These are phyloP conservation scores for Eleusine indica DNA, from an alignment of 176 grass and related monocot genomes.

Conservation along the genomic window DNA sequence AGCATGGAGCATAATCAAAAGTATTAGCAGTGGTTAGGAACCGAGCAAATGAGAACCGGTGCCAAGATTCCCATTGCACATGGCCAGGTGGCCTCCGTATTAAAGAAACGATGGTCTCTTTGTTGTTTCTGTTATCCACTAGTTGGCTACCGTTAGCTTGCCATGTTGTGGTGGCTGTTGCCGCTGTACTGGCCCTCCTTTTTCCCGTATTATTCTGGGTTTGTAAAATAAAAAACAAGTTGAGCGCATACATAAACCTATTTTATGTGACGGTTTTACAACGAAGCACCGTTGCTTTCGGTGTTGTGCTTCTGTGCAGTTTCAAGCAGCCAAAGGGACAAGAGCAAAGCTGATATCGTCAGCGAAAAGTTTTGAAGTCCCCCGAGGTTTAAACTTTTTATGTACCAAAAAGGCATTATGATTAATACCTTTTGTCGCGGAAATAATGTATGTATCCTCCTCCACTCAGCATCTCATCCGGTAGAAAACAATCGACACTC, in stretches of 20 bases:
- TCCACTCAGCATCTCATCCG: neutral
- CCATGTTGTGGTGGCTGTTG: conserved; percentile 31
- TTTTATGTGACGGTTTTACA: conserved; percentile 2
- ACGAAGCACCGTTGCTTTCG: conserved; percentile 22
- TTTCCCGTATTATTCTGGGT: neutral
- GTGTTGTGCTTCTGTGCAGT: neutral
- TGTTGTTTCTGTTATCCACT: conserved; percentile 37
- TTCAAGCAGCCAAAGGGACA: neutral
- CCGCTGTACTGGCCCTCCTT: conserved; percentile 19
- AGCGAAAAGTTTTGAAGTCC: neutral
- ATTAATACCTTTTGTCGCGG: neutral
- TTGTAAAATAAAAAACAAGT: neutral
- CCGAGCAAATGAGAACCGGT: conserved; percentile 37
- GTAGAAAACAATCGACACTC: neutral
- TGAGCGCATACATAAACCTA: neutral
- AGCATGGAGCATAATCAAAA: conserved; percentile 40
- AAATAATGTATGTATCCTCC: neutral
- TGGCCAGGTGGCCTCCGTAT: conserved; percentile 49
- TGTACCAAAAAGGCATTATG: neutral
- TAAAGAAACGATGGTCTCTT: conserved; percentile 39
- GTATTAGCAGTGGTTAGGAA: conserved; percentile 36
- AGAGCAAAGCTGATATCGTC: neutral
- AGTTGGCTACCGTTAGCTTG: conserved; percentile 11
- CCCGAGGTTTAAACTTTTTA: neutral
- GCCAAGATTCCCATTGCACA: conserved; percentile 55